Evolutionary conservation across 2,329 filamentous ascomycete genomes (phyloP).

Genomic region (Fusarium sp.): DNA sequence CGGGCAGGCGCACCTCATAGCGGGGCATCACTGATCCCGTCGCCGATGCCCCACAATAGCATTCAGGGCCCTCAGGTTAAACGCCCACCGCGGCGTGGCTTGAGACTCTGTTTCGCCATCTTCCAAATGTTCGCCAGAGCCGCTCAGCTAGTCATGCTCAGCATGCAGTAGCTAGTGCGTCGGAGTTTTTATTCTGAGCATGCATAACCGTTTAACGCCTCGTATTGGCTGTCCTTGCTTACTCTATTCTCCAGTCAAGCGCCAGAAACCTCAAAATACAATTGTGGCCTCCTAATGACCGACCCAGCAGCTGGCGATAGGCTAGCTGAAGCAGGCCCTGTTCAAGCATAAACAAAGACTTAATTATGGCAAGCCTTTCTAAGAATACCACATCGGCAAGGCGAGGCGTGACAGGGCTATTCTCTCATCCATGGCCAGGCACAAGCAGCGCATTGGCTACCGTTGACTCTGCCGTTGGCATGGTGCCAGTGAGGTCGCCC

Average conservation of each 20-base stretch:
- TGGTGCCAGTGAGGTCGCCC: conserved; percentile 39
- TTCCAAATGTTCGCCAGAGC: conserved; percentile 21
- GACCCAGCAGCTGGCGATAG: conserved; percentile 27
- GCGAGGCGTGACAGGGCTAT: conserved; percentile 9
- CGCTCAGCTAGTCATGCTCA: conserved; percentile 17
- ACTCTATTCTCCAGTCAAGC: conserved; percentile 9
- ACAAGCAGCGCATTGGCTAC: conserved; percentile 44
- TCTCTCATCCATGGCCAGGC: conserved; percentile 30
- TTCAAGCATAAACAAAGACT: conserved; percentile 46
- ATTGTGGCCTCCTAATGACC: conserved; percentile 4
- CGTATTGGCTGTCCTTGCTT: conserved; percentile 19
- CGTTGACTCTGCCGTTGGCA: conserved; percentile 31
- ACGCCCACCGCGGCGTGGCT: conserved; percentile 20
- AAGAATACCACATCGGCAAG: conserved; percentile 31
- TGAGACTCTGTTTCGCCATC: conserved; percentile 23
- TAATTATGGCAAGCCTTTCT: conserved; percentile 25
- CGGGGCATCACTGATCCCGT: conserved; percentile 5
- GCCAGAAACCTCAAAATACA: conserved; percentile 7
- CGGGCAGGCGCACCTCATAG: conserved; percentile 12
- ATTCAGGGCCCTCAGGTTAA: conserved; percentile 14
- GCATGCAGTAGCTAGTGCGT: conserved; percentile 37
- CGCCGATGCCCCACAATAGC: conserved; percentile 20
- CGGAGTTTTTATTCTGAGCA: conserved; percentile 25
- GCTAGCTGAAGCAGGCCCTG: conserved; percentile 33
- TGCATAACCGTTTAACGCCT: conserved; percentile 32